A percentile compares a stretch with the other conserved stretches of the same genome.
Conservation (phyloP, 179 eudicot genomes). For the Camellia oleifera region DNA sequence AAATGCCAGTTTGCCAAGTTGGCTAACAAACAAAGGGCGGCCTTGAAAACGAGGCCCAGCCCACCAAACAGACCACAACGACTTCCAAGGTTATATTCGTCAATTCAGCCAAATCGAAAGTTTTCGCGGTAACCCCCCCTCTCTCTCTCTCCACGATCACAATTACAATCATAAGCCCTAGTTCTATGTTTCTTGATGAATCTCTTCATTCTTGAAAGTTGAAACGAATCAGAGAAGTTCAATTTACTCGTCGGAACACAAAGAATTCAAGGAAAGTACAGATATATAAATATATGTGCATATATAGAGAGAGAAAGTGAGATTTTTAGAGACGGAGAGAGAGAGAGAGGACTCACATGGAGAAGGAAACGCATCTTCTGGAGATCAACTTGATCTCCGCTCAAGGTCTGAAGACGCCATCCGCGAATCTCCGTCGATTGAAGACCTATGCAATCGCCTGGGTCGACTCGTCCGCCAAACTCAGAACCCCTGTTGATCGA, state of each 20-base stretch:
- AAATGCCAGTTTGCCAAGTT: too few relatives aligned
- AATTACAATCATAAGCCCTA: too few relatives aligned
- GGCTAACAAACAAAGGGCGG: too few relatives aligned
- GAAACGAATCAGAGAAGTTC: background rate
- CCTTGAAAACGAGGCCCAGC: too few relatives aligned
- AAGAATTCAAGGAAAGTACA: background rate
- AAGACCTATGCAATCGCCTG: slow-evolving; percentile 75
- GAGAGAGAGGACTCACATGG: slow-evolving; percentile 8
- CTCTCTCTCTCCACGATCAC: background rate
- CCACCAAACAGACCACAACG: too few relatives aligned
- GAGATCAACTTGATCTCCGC: slow-evolving; percentile 91
- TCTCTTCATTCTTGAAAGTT: slow-evolving; percentile 6
- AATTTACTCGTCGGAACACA: background rate
- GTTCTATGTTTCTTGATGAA: slow-evolving; percentile 7
- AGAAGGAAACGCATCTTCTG: slow-evolving; percentile 40
- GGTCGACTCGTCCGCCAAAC: slow-evolving; percentile 52
- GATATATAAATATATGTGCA: background rate
- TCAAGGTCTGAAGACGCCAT: slow-evolving; percentile 61
- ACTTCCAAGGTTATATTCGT: too few relatives aligned
- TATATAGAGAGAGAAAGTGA: background rate
- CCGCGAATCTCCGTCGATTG: slow-evolving; percentile 51
- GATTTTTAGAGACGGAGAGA: background rate
- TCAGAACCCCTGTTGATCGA: slow-evolving; percentile 60
- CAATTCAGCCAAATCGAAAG: too few relatives aligned
- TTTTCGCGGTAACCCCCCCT: background rate